Base-by-base conservation (phyloP, 345 rosid species). In the Adansonia digitata region DNA sequence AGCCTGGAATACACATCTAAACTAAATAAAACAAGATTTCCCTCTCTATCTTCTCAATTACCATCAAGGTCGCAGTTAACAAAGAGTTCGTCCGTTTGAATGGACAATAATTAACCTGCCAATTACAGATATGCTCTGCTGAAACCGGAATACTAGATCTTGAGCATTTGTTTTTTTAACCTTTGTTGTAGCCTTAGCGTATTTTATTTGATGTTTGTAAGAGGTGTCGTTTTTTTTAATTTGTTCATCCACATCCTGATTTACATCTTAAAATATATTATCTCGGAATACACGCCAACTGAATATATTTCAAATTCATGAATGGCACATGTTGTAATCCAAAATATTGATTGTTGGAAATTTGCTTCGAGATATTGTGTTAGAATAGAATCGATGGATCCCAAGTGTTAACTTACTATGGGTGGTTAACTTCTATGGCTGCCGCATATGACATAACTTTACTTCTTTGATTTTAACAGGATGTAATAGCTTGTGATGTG, bases 401-500 rank as follows among this genome's bases (percentile, higher is more conserved):
- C 43, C 8, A 2, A 48, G 27, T 62, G 18, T 45, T 62, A 24
- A 35, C 8, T 51, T 75, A n/a, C n/a, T n/a, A n/a, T n/a, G n/a
- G n/a, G n/a, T n/a, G n/a, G n/a, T 45, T 62, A 24, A 35, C 8
- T 51, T 75, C 31, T 61, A 20, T 60, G 66, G 8, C 27, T 68
- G 55, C 12, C 0, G 1, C 49, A 40, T 72, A 8, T n/a, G n/a
- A n/a, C n/a, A n/a, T n/a, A n/a, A n/a, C 20, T 71, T 7, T 57
- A 10, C 18, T 0, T 18, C 69, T 49, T 46, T 49, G n/a, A 12
- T 34, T 62, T 60, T 45, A 70, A 71, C 86, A 93, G 99, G 99
- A 95, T 86, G 92, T 95, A 46, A 91, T 95, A 73, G 98, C 98
- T 5, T 93, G 99, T 80, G 99, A 95, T 75, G 98, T 95, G 35